Conservation (phyloP, 2,329 filamentous ascomycete genomes). For the Verticillium nonalfalfae region DNA sequence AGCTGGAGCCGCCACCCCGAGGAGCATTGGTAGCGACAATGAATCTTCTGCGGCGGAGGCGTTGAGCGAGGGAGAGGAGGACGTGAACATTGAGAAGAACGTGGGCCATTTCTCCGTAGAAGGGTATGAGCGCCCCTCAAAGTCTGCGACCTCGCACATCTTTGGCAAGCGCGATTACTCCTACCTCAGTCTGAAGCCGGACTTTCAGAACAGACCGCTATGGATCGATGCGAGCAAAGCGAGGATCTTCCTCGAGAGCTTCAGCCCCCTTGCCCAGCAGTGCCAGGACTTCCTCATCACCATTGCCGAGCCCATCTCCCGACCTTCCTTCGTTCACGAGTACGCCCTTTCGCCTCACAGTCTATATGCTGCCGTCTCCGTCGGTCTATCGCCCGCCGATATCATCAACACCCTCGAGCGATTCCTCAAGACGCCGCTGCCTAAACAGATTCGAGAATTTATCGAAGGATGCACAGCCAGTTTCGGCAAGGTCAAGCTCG, state of each 20-base stretch:
- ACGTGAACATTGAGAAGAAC: constrained; percentile 49
- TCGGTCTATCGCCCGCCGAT: constrained; percentile 82
- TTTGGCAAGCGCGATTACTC: constrained; percentile 65
- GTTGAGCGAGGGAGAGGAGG: constrained; percentile 31
- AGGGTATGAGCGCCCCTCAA: constrained; percentile 30
- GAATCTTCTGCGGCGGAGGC: constrained; percentile 26
- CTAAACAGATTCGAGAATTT: constrained; percentile 72
- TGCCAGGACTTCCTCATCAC: constrained; percentile 95
- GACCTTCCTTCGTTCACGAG: constrained; percentile 87
- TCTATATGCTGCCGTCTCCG: constrained; percentile 90
- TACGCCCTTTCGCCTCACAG: constrained; percentile 89
- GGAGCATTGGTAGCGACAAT: constrained; percentile 50
- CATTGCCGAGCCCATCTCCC: constrained; percentile 86
- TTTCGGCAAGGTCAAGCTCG: constrained; percentile 93
- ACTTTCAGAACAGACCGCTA: constrained; percentile 82
- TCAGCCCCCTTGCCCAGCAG: constrained; percentile 78
- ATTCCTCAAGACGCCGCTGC: constrained; percentile 82
- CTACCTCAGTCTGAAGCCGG: constrained; percentile 73
- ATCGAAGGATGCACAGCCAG: constrained; percentile 76
- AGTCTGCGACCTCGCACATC: constrained; percentile 25
- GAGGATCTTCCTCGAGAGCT: constrained; percentile 88
- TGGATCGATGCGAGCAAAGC: constrained; percentile 89
- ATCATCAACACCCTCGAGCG: constrained; percentile 85
- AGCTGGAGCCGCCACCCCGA: constrained; percentile 48
- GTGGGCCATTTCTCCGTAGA: constrained; percentile 54